Evolutionary conservation across 805 yeast genomes (phyloP), one percentile per base, ranked within the genome.

Genomic region (Cyberlindnera galapagoensis): DNA sequence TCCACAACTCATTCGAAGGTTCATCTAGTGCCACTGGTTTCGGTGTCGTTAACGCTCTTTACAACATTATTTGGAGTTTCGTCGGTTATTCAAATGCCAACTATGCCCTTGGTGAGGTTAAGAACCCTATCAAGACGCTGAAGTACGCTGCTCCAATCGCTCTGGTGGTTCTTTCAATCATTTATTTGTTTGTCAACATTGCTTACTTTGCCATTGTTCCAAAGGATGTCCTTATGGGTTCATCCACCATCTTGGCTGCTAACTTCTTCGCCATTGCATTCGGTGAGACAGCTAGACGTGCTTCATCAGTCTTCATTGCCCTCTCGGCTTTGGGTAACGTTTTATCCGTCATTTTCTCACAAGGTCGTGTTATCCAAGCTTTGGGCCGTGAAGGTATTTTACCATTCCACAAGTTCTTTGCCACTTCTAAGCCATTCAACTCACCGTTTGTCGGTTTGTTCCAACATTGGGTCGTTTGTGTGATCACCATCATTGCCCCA

Each of bases 141-240:
- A 75, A 63, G 49, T 56, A 70, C 34, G 87, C 90, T 11, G 94
- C 88, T 27, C 94, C 95, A 25, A 47, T 69, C 18, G 85, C 94
- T 0, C 63, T 85, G 41, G 47, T 76, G 18, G 52, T 65, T 26
- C 66, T 83, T 35, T 70, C 79, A 2, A 56, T 83, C 30, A 61
- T 84, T 35, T 84, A 84, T 59, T 74, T 84, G 60, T 73, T 84
- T 39, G 83, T 76, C 31, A 80, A 82, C 56, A 71, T 83, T 49
- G 83, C 92, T 5, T 84, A 83, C 56, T 82, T 76, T 52, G 87
- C 86, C 4, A 90, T 85, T 29, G 84, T 87, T 24, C 83, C 88
- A 35, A 68, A 70, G 39, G 80, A 75, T 6, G 76, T 67, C 26
- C 57, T 80, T 37, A 64, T 66, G 22, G 42, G 57, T 16, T 79